Percentiles rank a stretch among this genome's conserved stretches.
phyloP scores from a whole-genome alignment of 305 asterid species.

The Fraxinus xanthoxyloides region DNA sequence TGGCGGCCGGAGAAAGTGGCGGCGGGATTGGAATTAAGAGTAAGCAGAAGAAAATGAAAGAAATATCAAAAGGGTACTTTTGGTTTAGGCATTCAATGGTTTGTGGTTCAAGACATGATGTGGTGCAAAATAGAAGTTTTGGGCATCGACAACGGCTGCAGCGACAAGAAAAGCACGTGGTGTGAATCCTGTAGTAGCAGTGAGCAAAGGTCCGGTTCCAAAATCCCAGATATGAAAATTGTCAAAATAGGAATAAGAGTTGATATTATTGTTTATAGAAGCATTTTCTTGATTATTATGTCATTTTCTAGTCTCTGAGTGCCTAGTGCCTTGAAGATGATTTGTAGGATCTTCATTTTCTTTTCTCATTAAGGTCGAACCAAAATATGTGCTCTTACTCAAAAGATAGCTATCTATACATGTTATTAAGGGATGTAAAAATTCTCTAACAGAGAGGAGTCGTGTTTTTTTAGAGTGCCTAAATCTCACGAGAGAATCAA shows the following conservation, averaged over 20 bases:
- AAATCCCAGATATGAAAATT: not conserved
- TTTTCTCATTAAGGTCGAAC: not conserved
- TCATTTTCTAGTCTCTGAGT: not conserved
- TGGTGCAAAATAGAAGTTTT: conserved; percentile 18
- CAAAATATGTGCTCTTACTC: not conserved
- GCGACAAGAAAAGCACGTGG: conserved; percentile 9
- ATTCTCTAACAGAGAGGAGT: not conserved
- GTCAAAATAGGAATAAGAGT: not conserved
- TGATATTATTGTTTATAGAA: not conserved
- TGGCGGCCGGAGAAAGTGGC: not conserved
- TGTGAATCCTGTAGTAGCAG: not conserved
- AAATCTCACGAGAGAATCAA: too few relatives aligned
- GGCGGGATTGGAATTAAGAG: not conserved
- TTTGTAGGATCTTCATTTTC: not conserved
- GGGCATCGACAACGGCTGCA: not conserved
- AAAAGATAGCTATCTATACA: not conserved
- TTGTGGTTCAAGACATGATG: conserved; percentile 35
- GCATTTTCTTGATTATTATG: not conserved
- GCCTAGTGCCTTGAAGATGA: not conserved
- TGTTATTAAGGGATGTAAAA: not conserved
- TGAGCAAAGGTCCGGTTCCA: not conserved
- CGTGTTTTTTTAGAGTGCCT: too few relatives aligned
- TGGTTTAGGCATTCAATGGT: conserved; percentile 22
- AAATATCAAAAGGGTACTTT: conserved; percentile 6
- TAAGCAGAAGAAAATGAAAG: conserved; percentile 13